phyloP scores from a whole-genome alignment of 768 basidiomycete species.

The Hericium erinaceus region DNA sequence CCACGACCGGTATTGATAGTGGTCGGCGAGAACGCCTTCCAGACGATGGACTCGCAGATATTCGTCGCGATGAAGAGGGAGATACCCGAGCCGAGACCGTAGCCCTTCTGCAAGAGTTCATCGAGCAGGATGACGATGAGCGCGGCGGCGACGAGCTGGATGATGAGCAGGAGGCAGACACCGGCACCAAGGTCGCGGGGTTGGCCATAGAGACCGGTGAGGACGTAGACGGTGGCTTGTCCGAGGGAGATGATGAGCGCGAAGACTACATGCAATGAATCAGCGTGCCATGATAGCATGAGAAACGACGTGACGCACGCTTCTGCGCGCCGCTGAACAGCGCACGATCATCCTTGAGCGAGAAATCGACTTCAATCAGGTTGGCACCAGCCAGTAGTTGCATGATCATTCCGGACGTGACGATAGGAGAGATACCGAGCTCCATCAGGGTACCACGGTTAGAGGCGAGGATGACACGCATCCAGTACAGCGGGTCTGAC shows the following conservation, averaged over 20 bases:
- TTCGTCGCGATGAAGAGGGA: slow-evolving; percentile 99
- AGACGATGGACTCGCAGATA: slow-evolving; percentile 98
- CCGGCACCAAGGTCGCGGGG: slow-evolving; percentile 91
- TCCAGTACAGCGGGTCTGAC: slow-evolving; percentile 98
- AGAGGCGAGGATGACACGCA: slow-evolving; percentile 98
- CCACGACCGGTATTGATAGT: slow-evolving; percentile 98
- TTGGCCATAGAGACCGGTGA: slow-evolving; percentile 94
- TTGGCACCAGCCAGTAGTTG: slow-evolving; percentile 97
- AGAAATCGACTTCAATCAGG: slow-evolving; percentile 95
- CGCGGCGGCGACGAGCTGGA: slow-evolving; percentile 88
- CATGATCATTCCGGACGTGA: slow-evolving; percentile 99
- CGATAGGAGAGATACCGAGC: slow-evolving; percentile 94
- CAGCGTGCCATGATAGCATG: not conserved
- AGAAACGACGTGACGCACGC: slow-evolving; percentile 44
- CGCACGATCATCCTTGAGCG: slow-evolving; percentile 92
- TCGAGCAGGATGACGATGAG: slow-evolving; percentile 98
- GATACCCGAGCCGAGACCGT: slow-evolving; percentile 97
- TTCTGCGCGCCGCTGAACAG: slow-evolving; percentile 96
- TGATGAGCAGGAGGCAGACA: slow-evolving; percentile 92
- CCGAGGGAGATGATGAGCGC: slow-evolving; percentile 95
- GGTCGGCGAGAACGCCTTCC: slow-evolving; percentile 99
- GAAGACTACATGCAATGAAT: slow-evolving; percentile 53
- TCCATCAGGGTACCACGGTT: slow-evolving; percentile 99
- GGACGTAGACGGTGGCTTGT: slow-evolving; percentile 93
- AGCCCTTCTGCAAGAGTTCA: slow-evolving; percentile 97